phyloP scores from a whole-genome alignment of 192 early-diverging fungal species.

The Helicostylum pulchrum region DNA sequence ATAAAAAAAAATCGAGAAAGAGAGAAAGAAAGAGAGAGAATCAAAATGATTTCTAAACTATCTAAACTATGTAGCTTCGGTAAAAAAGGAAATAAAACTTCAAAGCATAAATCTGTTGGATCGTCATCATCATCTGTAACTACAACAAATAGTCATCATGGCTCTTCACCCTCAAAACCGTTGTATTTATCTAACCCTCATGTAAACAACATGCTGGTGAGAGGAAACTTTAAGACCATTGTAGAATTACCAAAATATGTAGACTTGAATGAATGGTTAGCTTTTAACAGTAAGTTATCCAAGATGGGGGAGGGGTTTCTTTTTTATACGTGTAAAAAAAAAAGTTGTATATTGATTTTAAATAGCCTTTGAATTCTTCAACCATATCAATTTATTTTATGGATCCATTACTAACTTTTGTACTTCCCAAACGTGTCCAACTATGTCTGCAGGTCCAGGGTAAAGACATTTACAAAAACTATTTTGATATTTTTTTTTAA shows the following conservation, averaged over 20 bases:
- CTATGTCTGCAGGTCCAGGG: conserved; percentile 81
- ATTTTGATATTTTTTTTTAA: neutral
- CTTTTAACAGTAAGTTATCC: conserved; percentile 60
- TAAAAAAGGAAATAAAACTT: conserved; percentile 18
- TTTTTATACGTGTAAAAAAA: neutral
- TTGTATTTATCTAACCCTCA: conserved; percentile 63
- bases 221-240: conserved; percentile 89
- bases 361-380: conserved; percentile 89
- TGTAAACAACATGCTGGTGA: conserved; percentile 78
- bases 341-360: neutral
- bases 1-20: neutral
- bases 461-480: conserved; percentile 21
- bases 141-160: too few species aligned
- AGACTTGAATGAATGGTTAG: conserved; percentile 92
- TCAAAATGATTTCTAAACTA: neutral
- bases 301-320: too few species aligned
- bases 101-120: conserved; percentile 27
- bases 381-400: conserved; percentile 88
- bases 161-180: conserved; percentile 33
- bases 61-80: conserved; percentile 22
- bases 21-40: too few species aligned
- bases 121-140: conserved; percentile 22
- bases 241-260: conserved; percentile 88
- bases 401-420: conserved; percentile 87
- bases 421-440: conserved; percentile 73